These are phyloP conservation scores for Fusarium brevicatenulatum DNA, from an alignment of 2,329 filamentous ascomycete genomes.

Conservation along the genomic window DNA sequence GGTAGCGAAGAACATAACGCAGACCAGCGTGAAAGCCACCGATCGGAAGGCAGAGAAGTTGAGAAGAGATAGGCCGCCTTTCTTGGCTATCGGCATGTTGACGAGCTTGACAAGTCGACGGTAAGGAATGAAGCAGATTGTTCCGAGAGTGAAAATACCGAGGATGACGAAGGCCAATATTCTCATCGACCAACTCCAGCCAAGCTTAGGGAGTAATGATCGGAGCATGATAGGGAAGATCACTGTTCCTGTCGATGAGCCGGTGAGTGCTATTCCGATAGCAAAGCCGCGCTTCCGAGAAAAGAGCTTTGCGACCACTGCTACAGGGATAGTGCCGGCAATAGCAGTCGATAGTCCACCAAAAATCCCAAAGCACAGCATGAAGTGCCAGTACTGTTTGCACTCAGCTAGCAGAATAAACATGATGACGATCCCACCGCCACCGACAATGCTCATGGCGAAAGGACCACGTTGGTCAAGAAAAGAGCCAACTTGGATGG, in stretches of 20 bases:
- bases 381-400: slow-evolving; percentile 7
- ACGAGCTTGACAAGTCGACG: not conserved
- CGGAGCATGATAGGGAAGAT: slow-evolving; percentile 18
- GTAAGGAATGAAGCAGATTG: slow-evolving; percentile 1
- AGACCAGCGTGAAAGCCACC: not conserved
- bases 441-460: not conserved
- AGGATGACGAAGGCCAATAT: slow-evolving; percentile 1
- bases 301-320: slow-evolving; percentile 13
- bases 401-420: slow-evolving; percentile 7
- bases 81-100: not conserved
- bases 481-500: slow-evolving; percentile 5
- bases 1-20: slow-evolving; percentile 1
- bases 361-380: slow-evolving; percentile 2
- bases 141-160: not conserved
- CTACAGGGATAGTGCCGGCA: slow-evolving; percentile 5
- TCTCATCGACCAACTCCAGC: slow-evolving; percentile 10
- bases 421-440: not conserved
- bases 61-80: not conserved
- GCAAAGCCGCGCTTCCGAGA: not conserved
- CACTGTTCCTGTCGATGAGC: slow-evolving; percentile 3
- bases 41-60: slow-evolving; percentile 11
- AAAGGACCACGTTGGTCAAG: slow-evolving; percentile 8
- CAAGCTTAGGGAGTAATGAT: not conserved
- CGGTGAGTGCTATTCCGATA: slow-evolving; percentile 3
- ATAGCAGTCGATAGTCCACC: slow-evolving; percentile 3